Percentiles rank a stretch among this genome's conserved stretches.
Evolutionary conservation across 148 eudicot genomes (phyloP).

Genomic region (Chenopodium berlandieri): DNA sequence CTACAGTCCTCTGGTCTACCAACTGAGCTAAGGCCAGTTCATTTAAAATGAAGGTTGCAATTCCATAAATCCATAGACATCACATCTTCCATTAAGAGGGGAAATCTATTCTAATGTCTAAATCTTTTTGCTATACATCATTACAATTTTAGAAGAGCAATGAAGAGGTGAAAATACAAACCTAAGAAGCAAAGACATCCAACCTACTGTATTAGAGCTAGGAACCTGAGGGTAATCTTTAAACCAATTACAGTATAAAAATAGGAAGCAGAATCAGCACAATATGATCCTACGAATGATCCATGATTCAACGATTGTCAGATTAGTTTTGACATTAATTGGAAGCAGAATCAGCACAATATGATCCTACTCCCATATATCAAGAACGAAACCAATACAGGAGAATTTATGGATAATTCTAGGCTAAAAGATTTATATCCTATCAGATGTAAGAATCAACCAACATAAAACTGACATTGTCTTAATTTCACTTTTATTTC

Average conservation of each 20-base stretch:
- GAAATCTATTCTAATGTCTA: not conserved
- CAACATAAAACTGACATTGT: too few species aligned
- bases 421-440: not conserved
- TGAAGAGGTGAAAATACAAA: not conserved
- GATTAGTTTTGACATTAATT: too few species aligned
- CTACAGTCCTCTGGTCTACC: conserved; percentile 1
- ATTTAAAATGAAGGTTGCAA: conserved; percentile 1
- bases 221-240: not conserved
- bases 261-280: too few species aligned
- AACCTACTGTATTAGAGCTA: not conserved
- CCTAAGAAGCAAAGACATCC: not conserved
- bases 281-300: too few species aligned
- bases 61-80: not conserved
- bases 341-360: too few species aligned
- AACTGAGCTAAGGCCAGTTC: not conserved
- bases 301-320: too few species aligned
- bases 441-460: too few species aligned
- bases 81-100: not conserved
- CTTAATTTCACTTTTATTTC: too few species aligned
- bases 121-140: not conserved
- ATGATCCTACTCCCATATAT: too few species aligned
- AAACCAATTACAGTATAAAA: not conserved
- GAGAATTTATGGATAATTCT: not conserved
- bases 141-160: not conserved
- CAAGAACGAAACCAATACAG: not conserved